These are phyloP conservation scores for Choiromyces venosus DNA, from an alignment of 495 filamentous ascomycete genomes.

Conservation along the genomic window DNA sequence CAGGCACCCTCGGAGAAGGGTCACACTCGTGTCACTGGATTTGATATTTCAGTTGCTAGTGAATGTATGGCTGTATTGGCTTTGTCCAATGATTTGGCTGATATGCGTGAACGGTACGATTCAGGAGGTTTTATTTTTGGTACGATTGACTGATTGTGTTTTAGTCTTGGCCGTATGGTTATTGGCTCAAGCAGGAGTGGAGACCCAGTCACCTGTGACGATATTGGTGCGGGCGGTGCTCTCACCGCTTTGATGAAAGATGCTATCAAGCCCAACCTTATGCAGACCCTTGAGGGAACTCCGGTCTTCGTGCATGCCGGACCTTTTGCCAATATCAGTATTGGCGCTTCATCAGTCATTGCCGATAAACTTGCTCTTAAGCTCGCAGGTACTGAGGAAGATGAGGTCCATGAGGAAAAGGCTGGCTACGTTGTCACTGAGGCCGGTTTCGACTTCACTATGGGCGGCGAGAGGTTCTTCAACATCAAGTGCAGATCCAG, in stretches of 20 bases:
- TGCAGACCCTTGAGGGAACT: slow-evolving; percentile 96
- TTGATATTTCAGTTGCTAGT: slow-evolving; percentile 95
- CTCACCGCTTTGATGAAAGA: slow-evolving; percentile 94
- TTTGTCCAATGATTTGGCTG: slow-evolving; percentile 74
- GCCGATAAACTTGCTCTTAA: slow-evolving; percentile 94
- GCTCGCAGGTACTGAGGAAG: slow-evolving; percentile 89
- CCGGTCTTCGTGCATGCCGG: slow-evolving; percentile 96
- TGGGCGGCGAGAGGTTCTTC: slow-evolving; percentile 99
- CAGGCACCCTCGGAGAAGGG: slow-evolving; percentile 87
- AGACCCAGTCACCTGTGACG: slow-evolving; percentile 92
- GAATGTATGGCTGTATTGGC: slow-evolving; percentile 98
- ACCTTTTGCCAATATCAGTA: slow-evolving; percentile 96
- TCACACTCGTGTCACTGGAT: slow-evolving; percentile 73
- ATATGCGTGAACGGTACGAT: slow-evolving; percentile 75
- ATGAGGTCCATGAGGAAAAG: slow-evolving; percentile 79
- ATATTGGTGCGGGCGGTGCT: slow-evolving; percentile 87
- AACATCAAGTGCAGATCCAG: slow-evolving; percentile 98
- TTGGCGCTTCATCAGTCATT: slow-evolving; percentile 88
- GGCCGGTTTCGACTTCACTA: slow-evolving; percentile 98
- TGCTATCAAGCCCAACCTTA: slow-evolving; percentile 96
- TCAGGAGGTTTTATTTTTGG: background rate
- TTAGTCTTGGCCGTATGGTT: slow-evolving; percentile 82
- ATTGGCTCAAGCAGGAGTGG: slow-evolving; percentile 77
- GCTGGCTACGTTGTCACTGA: slow-evolving; percentile 95
- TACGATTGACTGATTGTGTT: slow-evolving; percentile 1